Evolutionary conservation across 2,329 filamentous ascomycete genomes (phyloP), one percentile per base, ranked within the genome.

Genomic region (Epichloe aotearoae): DNA sequence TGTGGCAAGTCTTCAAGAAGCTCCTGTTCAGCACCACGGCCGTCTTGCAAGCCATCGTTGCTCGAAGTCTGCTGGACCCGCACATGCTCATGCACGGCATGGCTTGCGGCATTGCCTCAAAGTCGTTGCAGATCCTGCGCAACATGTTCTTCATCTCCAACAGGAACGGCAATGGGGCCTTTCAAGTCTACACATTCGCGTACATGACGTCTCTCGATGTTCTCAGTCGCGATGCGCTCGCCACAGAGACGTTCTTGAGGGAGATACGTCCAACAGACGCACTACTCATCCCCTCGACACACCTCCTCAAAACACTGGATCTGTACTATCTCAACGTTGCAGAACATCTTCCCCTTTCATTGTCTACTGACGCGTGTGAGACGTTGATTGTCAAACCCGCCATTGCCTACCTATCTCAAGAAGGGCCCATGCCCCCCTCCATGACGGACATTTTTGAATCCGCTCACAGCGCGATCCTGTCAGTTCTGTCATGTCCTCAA

Each of bases 241-340:
- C 85, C 30, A 76, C 80, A 4, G 77, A 83, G 53, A 72, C 76
- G 19, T 87, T 94, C 58, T 69, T 95, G 23, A 71, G 73, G 54
- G 75, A 77, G 19, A 83, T 84, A 47, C 74, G 76, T 3, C 69
- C 71, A 1, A 56, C 62, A 26, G 58, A 67, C 53, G 52, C 79
- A 17, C 5, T 52, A n/a, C 6, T 56, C 5, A 40, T 57, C 8
- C 61, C 58, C 3, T 54, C 56, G 7, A 61, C 57, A 26, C 62
- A 62, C 48, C 70, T 88, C 2, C 79, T 88, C 57, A 76, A 85
- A 52, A 83, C 78, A 17, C 71, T 91, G n/a, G 86, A 93, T 62
- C 76, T 95, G 15, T 95, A 88, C 70, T 95, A 94, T 67, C 77
- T 96, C 55, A 93, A 94, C 61, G 79, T 84, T 0, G 83, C 86